These are phyloP conservation scores for Fraxinus dipetala DNA, from an alignment of 305 asterid genomes.

Conservation along the genomic window DNA sequence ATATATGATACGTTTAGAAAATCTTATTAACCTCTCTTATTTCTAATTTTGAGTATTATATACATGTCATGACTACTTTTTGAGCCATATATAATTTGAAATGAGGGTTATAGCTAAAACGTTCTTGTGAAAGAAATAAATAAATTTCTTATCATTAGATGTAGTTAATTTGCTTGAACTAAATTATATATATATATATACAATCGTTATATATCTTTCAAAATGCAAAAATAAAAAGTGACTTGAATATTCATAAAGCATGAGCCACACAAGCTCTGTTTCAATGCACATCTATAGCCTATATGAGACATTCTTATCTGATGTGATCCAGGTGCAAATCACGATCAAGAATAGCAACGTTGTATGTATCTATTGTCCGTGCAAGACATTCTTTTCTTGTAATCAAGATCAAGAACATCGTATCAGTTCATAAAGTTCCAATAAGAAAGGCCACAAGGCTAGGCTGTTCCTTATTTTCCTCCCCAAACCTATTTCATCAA, in stretches of 20 bases:
- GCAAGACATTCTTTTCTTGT: background rate
- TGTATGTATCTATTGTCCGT: background rate
- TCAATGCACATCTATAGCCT: background rate
- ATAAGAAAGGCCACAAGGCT: background rate
- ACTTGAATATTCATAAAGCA: too few relatives aligned
- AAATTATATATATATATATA: too few relatives aligned
- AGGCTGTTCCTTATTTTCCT: background rate
- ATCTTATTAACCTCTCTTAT: too few relatives aligned
- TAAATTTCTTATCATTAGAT: too few relatives aligned
- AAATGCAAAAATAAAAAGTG: too few relatives aligned
- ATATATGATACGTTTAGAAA: too few relatives aligned
- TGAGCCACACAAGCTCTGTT: background rate
- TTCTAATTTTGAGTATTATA: too few relatives aligned
- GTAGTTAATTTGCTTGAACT: too few relatives aligned
- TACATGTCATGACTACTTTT: too few relatives aligned
- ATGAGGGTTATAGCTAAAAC: too few relatives aligned
- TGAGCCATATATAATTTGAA: too few relatives aligned
- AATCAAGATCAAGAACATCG: background rate
- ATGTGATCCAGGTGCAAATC: background rate
- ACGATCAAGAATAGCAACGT: background rate
- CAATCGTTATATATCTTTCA: background rate
- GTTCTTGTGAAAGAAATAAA: too few relatives aligned
- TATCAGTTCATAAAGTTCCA: background rate
- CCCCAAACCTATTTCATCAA: background rate
- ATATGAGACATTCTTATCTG: background rate